Conservation (phyloP, 1,284 basidiomycete genomes). For the Pseudozyma sp. region DNA sequence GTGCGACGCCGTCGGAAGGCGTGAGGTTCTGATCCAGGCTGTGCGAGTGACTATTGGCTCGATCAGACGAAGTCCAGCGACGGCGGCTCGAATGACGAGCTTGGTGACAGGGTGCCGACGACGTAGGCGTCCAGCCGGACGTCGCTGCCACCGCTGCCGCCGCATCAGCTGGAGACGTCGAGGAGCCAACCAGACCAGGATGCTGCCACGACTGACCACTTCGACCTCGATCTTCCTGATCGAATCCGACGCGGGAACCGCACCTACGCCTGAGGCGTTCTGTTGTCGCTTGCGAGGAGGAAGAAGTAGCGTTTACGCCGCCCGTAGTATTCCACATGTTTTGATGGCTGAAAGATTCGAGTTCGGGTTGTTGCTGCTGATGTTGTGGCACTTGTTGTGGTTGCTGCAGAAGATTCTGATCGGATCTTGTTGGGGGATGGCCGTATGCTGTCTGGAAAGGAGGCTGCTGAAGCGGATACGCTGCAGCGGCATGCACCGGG, state of each 20-base stretch:
- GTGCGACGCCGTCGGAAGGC: conserved; percentile 20
- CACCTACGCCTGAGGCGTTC: conserved; percentile 4
- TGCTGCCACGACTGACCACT: conserved; percentile 18
- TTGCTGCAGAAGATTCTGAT: conserved; percentile 19
- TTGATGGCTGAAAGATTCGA: conserved; percentile 6
- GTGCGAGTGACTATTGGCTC: conserved; percentile 27
- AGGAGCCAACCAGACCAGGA: conserved; percentile 12
- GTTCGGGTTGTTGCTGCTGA: conserved; percentile 8
- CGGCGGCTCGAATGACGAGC: conserved; percentile 18
- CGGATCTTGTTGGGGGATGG: conserved; percentile 13
- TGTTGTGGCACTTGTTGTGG: neutral
- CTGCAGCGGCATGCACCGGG: conserved; percentile 22
- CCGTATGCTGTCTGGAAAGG: conserved; percentile 24
- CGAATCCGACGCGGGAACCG: conserved; percentile 11
- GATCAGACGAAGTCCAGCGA: conserved; percentile 35
- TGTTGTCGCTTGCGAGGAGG: conserved; percentile 6
- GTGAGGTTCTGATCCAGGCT: conserved; percentile 25
- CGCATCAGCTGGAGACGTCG: conserved; percentile 9
- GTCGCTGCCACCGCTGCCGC: conserved; percentile 1
- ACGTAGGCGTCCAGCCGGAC: conserved; percentile 27
- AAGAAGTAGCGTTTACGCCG: conserved; percentile 8
- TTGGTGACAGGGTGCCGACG: conserved; percentile 9
- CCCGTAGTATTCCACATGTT: conserved; percentile 17
- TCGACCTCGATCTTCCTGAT: conserved; percentile 18
- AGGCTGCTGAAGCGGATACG: conserved; percentile 38